Base-by-base conservation (phyloP, 306 rosid species). In the Cicer yamashitae region DNA sequence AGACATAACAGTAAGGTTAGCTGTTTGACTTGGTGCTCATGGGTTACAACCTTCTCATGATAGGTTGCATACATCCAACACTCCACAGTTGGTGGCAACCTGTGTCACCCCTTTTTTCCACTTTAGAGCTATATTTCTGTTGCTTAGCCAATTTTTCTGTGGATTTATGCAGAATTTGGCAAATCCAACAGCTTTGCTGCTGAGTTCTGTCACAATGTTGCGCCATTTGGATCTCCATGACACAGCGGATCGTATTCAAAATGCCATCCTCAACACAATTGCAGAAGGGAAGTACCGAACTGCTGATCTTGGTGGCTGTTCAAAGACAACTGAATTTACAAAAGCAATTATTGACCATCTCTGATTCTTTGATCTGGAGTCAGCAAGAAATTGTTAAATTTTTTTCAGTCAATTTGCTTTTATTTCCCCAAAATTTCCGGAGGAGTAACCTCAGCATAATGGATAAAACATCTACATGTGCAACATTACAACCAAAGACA, bases 251-350 rank as follows among this genome's bases (percentile, higher is more conserved):
- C 82, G 57, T 78, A 92, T 96, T 74, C 99, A 96, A 67, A 70
- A 86, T 46, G 99, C 99, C 7, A 87, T 92, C 71, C 93, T 96
- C 80, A 44, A 54, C 63, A 92, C 99, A 67, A 96, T 92, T 77
- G 84, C 98, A 0, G 98, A 96, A 78, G 99, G 98, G 57, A 96
- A 87, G 73, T 86, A 85, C 80, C 91, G 99, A 76, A 96, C 98
- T 5, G 99, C 96, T 67, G 99, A 92, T 84, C 97, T 96, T 14
- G 99, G 99, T 9, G 99, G 98, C 54, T 78, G 64, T 67, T 88
- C 99, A 57, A 85, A 90, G 7, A 92, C 99, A 56, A 61, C 85
- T 14, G 96, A 92, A 34, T 96, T 92, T 70, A 92, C 97, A 1
- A 67, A 76, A 3, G 98, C 98, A 62, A 96, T 96, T 66, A 78